Evolutionary conservation across 306 rosid species (phyloP).

Genomic region (Spatholobus suberectus): DNA sequence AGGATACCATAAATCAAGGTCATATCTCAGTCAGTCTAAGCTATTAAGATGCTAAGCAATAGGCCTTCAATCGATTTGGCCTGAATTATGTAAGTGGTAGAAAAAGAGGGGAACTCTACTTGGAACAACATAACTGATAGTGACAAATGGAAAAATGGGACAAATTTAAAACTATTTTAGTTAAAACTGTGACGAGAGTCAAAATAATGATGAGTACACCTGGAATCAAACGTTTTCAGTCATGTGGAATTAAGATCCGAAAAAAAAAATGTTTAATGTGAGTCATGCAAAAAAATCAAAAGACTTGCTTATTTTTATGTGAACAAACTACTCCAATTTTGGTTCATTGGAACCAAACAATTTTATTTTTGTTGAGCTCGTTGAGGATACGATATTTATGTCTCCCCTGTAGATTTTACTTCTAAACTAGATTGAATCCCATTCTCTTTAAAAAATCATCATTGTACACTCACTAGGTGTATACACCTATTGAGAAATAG

Average conservation of each 20-base stretch:
- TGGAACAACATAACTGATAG: neutral
- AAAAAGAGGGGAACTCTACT: neutral
- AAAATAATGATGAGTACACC: neutral
- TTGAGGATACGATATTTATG: neutral
- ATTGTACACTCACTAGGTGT: too few relatives aligned
- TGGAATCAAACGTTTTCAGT: neutral
- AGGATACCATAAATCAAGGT: neutral
- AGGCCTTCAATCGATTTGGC: neutral
- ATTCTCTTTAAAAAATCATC: too few relatives aligned
- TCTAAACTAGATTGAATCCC: neutral
- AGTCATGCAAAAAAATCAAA: neutral
- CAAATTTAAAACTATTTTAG: neutral
- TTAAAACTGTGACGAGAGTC: neutral
- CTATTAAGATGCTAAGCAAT: slow-evolving; percentile 1
- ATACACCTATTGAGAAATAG: too few relatives aligned
- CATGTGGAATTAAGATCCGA: neutral
- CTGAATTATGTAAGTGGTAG: neutral
- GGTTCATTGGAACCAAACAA: neutral
- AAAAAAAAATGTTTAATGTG: neutral
- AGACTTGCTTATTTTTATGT: neutral
- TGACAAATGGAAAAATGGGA: neutral
- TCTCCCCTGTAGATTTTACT: neutral
- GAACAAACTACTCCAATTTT: neutral
- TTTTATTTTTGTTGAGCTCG: neutral
- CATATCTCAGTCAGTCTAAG: neutral